Percentiles rank a stretch among this genome's conserved stretches.
phyloP scores from a whole-genome alignment of 164 flowering plant genomes.

The Cinnamomum chago region DNA sequence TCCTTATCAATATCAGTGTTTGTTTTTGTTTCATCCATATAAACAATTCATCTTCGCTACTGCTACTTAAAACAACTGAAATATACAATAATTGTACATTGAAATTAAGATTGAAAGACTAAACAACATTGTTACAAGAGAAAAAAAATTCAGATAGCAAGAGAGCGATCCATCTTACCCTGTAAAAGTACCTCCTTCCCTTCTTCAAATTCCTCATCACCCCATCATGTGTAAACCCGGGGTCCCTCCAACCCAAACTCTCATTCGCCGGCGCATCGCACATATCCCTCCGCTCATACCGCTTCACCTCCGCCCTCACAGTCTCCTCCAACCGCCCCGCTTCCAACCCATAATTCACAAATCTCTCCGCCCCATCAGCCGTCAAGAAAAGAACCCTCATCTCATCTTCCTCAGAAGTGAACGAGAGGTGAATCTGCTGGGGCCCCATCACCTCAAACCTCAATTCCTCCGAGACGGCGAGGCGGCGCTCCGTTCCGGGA shows the following conservation, averaged over 20 bases:
- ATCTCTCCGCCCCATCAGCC: constrained; percentile 46
- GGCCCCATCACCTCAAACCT: constrained; percentile 53
- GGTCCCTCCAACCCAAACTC: constrained; percentile 91
- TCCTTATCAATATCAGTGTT: too few species aligned
- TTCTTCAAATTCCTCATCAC: constrained; percentile 62
- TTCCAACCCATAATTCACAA: constrained; percentile 57
- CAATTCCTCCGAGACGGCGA: constrained; percentile 43
- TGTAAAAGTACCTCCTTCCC: constrained; percentile 70
- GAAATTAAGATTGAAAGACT: too few species aligned
- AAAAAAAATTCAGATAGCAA: too few species aligned
- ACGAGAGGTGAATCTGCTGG: constrained; percentile 84
- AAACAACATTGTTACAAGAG: neutral
- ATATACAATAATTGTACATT: too few species aligned
- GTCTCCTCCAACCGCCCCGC: constrained; percentile 25
- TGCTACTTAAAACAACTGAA: too few species aligned
- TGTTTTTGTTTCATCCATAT: too few species aligned
- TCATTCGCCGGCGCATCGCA: constrained; percentile 83
- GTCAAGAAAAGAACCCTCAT: constrained; percentile 89
- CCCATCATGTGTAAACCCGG: constrained; percentile 78
- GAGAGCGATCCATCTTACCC: constrained; percentile 34
- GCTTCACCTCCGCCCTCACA: constrained; percentile 47
- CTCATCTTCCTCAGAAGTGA: constrained; percentile 54
- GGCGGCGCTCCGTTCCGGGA: constrained; percentile 62
- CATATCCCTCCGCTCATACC: constrained; percentile 85
- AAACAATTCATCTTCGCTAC: too few species aligned